These are phyloP conservation scores for Xerocomellus amylosporus DNA, from an alignment of 768 basidiomycete species.

Conservation along the genomic window DNA sequence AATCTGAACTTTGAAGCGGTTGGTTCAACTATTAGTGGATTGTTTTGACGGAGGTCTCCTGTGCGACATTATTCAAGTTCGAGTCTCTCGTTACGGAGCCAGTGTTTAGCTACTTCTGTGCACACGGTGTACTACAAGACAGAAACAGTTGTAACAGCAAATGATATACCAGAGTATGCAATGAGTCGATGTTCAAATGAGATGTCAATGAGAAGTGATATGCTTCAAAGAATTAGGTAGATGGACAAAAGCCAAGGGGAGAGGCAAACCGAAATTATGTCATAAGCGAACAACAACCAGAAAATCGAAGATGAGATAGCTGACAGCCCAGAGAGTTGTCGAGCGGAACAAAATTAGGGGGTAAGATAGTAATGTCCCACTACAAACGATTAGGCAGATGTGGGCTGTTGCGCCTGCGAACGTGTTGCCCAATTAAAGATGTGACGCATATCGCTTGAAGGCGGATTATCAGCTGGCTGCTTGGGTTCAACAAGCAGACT, in stretches of 20 bases:
- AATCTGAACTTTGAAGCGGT: background rate
- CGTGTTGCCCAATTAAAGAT: conserved; percentile 77
- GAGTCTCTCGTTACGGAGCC: background rate
- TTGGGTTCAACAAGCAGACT: conserved; percentile 83
- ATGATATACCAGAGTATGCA: conserved; percentile 29
- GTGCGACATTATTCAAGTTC: background rate
- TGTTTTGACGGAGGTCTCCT: background rate
- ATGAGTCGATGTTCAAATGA: conserved; percentile 26
- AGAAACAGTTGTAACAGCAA: conserved; percentile 29
- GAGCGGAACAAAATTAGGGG: conserved; percentile 1
- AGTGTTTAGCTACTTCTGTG: conserved; percentile 23
- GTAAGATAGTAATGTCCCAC: conserved; percentile 19
- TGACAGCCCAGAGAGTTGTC: conserved; percentile 7
- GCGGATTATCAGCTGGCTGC: conserved; percentile 69
- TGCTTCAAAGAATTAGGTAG: conserved; percentile 27
- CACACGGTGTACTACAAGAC: conserved; percentile 31
- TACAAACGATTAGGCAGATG: conserved; percentile 30
- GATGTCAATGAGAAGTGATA: conserved; percentile 20
- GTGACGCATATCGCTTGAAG: conserved; percentile 67
- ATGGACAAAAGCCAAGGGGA: conserved; percentile 20
- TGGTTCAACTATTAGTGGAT: background rate
- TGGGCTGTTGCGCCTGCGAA: conserved; percentile 42
- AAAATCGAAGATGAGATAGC: conserved; percentile 16
- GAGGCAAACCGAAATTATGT: conserved; percentile 25
- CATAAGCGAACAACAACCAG: conserved; percentile 27